phyloP scores from a whole-genome alignment of 1,284 basidiomycete species.

The Rhodotorula mucilaginosa region DNA sequence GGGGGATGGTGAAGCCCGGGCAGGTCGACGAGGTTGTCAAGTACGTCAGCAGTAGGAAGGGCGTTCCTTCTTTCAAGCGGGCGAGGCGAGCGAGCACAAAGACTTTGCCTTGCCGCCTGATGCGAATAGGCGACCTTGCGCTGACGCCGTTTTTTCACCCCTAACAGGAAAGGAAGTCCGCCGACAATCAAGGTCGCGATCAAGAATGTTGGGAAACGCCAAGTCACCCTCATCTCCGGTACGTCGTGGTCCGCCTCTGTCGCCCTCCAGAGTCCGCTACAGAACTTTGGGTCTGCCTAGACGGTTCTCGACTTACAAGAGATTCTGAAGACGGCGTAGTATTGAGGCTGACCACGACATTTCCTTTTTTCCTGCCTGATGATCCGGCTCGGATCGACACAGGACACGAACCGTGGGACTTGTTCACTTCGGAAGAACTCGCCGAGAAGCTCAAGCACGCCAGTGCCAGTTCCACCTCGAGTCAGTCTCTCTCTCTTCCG shows the following conservation, averaged over 20 bases:
- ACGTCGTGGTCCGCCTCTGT: not conserved
- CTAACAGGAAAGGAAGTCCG: constrained; percentile 55
- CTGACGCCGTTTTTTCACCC: not conserved
- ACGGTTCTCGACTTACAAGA: too few relatives aligned
- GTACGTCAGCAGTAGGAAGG: constrained; percentile 53
- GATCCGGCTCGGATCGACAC: not conserved
- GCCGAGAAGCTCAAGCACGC: constrained; percentile 71
- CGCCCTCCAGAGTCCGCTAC: too few relatives aligned
- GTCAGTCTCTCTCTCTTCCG: constrained; percentile 50
- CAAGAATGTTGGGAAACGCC: constrained; percentile 66
- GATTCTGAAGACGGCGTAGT: too few relatives aligned
- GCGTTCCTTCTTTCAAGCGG: too few relatives aligned
- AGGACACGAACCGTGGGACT: constrained; percentile 66
- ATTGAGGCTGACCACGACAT: too few relatives aligned
- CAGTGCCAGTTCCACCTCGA: constrained; percentile 74
- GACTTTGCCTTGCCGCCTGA: not conserved
- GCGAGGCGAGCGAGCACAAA: too few relatives aligned
- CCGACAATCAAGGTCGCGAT: constrained; percentile 65
- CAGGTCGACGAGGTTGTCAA: constrained; percentile 54
- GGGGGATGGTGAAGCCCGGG: constrained; percentile 55
- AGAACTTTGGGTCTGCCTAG: not conserved
- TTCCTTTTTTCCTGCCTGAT: too few relatives aligned
- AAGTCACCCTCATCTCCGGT: constrained; percentile 66
- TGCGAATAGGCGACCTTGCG: not conserved
- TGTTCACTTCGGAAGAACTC: constrained; percentile 64